These are phyloP conservation scores for Arthonia radiata DNA, from an alignment of 495 filamentous ascomycete genomes.

Conservation along the genomic window DNA sequence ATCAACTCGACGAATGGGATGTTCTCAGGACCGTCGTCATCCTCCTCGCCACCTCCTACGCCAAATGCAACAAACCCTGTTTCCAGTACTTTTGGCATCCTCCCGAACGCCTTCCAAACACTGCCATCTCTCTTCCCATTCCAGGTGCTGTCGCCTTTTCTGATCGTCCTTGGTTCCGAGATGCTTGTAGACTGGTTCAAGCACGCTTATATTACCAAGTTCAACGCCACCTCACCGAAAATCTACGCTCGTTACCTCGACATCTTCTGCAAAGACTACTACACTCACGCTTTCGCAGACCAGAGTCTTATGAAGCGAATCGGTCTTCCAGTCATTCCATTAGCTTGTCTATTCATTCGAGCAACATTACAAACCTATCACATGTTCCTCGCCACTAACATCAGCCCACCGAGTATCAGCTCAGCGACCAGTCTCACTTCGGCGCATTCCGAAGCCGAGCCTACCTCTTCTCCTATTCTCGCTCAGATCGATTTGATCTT, in stretches of 20 bases:
- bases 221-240: slow-evolving; percentile 81
- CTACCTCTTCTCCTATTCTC: slow-evolving; percentile 44
- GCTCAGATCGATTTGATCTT: slow-evolving; percentile 53
- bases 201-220: slow-evolving; percentile 92
- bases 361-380: slow-evolving; percentile 91
- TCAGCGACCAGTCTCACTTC: slow-evolving; percentile 38
- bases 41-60: slow-evolving; percentile 12
- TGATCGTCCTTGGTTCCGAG: slow-evolving; percentile 82
- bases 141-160: slow-evolving; percentile 72
- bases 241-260: slow-evolving; percentile 80
- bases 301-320: slow-evolving; percentile 73
- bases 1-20: slow-evolving; percentile 8
- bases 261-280: slow-evolving; percentile 89
- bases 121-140: slow-evolving; percentile 58
- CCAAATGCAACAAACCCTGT: slow-evolving; percentile 21
- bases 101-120: slow-evolving; percentile 71
- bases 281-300: slow-evolving; percentile 77
- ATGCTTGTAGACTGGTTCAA: slow-evolving; percentile 97
- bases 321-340: slow-evolving; percentile 73
- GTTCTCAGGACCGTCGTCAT: slow-evolving; percentile 2
- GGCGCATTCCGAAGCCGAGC: slow-evolving; percentile 28
- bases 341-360: slow-evolving; percentile 87
- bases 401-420: slow-evolving; percentile 49
- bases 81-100: slow-evolving; percentile 31
- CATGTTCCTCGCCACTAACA: slow-evolving; percentile 78